Percentiles rank a stretch among this genome's conserved stretches.
phyloP scores from a whole-genome alignment of 2,329 filamentous ascomycete genomes.

The Trichoderma polysporum region DNA sequence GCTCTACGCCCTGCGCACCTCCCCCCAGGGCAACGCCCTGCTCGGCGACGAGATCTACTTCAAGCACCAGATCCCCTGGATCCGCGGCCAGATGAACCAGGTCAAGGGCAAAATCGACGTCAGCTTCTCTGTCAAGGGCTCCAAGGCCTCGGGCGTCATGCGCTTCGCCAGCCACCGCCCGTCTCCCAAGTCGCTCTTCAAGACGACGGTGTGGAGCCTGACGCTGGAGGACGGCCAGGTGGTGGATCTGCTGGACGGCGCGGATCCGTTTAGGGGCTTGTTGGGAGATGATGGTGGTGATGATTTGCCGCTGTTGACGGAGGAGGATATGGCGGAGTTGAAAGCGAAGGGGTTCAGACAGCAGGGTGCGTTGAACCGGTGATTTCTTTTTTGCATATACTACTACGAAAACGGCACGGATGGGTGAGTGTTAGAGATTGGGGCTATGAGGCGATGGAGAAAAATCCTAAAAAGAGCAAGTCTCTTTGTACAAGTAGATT shows the following conservation, averaged over 20 bases:
- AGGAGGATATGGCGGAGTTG: constrained; percentile 35
- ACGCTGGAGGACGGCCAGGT: constrained; percentile 50
- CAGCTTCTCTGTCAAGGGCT: constrained; percentile 81
- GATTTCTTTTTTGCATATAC: background rate
- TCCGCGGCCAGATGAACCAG: constrained; percentile 86
- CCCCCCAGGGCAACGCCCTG: constrained; percentile 67
- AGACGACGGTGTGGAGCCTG: constrained; percentile 89
- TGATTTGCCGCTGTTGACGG: constrained; percentile 32
- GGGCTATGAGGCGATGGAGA: background rate
- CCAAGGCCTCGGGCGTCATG: constrained; percentile 68
- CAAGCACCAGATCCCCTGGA: constrained; percentile 76
- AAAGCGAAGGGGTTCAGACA: constrained; percentile 54
- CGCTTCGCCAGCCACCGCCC: constrained; percentile 75
- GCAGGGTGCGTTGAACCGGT: constrained; percentile 40
- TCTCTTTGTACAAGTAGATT: constrained; percentile 23
- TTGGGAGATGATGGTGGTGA: constrained; percentile 43
- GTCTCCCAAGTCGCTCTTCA: constrained; percentile 63
- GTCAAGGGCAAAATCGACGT: constrained; percentile 89
- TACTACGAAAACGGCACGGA: background rate
- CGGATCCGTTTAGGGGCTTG: constrained; percentile 65
- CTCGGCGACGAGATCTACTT: constrained; percentile 90
- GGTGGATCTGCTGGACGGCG: constrained; percentile 72
- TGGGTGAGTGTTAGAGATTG: background rate
- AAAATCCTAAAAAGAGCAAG: background rate
- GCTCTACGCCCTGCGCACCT: constrained; percentile 87